Conservation (phyloP, 2,329 filamentous ascomycete species). For the Pseudogymnoascus sp. region DNA sequence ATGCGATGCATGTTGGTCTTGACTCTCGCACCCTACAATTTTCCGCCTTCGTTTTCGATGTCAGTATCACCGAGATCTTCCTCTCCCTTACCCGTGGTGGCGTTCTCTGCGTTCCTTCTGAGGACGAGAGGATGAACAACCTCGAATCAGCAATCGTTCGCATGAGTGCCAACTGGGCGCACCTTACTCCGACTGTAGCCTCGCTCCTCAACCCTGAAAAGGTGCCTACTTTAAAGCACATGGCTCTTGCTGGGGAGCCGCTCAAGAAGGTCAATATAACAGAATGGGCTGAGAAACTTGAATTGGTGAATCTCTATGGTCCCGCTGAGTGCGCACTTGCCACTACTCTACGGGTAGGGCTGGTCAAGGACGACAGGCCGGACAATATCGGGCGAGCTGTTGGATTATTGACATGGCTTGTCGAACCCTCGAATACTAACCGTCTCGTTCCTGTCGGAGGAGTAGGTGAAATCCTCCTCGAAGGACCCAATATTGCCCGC, state of each 20-base stretch:
- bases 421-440: conserved; percentile 11
- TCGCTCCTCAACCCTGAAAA: conserved; percentile 13
- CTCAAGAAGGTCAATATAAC: conserved; percentile 14
- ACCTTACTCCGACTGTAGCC: conserved; percentile 19
- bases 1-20: neutral
- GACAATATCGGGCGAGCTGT: neutral
- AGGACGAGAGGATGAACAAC: conserved; percentile 18
- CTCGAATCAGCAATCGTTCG: conserved; percentile 15
- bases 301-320: conserved; percentile 53
- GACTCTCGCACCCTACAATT: conserved; percentile 19
- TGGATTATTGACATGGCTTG: conserved; percentile 11
- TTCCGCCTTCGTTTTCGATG: conserved; percentile 20
- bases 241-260: conserved; percentile 52
- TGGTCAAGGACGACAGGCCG: neutral
- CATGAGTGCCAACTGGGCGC: conserved; percentile 17
- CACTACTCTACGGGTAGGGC: conserved; percentile 1
- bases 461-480: conserved; percentile 15
- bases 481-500: conserved; percentile 12
- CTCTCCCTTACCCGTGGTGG: conserved; percentile 17
- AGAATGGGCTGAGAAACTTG: conserved; percentile 30
- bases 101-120: conserved; percentile 20
- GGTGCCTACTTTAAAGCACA: conserved; percentile 9
- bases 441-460: conserved; percentile 9
- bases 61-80: conserved; percentile 18
- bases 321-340: conserved; percentile 64